These are phyloP conservation scores for Bruguiera hainesii DNA, from an alignment of 441 rosid genomes.

Conservation along the genomic window DNA sequence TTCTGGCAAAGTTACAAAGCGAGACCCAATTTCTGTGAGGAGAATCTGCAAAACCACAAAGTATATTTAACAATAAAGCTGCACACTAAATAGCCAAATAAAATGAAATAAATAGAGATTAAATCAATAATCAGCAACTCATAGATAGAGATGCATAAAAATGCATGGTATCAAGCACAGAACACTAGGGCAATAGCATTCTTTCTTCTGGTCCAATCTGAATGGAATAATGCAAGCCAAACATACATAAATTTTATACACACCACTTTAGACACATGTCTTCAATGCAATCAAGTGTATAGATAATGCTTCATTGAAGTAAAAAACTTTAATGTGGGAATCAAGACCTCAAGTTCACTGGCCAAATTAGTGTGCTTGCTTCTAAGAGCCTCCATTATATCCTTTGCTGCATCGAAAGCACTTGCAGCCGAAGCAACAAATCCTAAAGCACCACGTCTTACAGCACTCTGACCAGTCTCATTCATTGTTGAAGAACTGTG, in stretches of 20 bases:
- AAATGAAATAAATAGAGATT: neutral
- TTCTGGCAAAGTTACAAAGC: conserved; percentile 96
- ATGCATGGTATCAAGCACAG: neutral
- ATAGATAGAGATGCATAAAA: neutral
- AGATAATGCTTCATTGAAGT: conserved; percentile 4
- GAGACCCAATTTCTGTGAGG: conserved; percentile 96
- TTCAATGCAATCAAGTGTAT: neutral
- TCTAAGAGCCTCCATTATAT: conserved; percentile 95
- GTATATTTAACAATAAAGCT: neutral
- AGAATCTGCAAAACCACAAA: conserved; percentile 49
- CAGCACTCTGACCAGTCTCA: conserved; percentile 61
- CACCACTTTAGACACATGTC: neutral
- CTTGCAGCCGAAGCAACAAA: conserved; percentile 74
- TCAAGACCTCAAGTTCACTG: conserved; percentile 86
- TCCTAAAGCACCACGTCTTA: conserved; percentile 62
- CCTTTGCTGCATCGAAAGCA: conserved; percentile 98
- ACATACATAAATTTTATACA: neutral
- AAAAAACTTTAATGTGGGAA: conserved; percentile 17
- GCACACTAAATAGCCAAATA: neutral
- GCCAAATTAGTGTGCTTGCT: conserved; percentile 97
- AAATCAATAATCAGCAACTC: neutral
- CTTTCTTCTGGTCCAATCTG: neutral
- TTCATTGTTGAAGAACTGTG: conserved; percentile 57
- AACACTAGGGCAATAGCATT: neutral
- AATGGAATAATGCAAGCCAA: neutral